phyloP scores from a whole-genome alignment of 2,329 filamentous ascomycete genomes.

The Calonectria pseudoturangicola region DNA sequence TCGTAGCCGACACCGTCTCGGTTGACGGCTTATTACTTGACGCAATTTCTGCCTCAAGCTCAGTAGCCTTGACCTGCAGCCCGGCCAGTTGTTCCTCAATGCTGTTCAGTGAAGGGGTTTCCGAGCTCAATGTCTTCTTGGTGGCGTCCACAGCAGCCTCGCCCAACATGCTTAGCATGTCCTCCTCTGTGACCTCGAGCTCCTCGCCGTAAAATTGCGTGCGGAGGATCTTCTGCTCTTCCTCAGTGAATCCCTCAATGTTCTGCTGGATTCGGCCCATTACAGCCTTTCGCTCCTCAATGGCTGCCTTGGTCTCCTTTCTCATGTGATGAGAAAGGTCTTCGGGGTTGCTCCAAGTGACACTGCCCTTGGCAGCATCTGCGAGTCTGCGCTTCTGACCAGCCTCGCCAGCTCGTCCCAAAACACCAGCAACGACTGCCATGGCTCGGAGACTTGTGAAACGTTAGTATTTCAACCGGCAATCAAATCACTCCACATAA shows the following conservation, averaged over 20 bases:
- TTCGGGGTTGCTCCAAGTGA: constrained; percentile 76
- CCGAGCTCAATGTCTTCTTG: constrained; percentile 38
- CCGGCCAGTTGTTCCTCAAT: constrained; percentile 39
- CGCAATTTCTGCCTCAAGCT: constrained; percentile 37
- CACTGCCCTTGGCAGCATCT: constrained; percentile 75
- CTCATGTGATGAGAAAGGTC: constrained; percentile 65
- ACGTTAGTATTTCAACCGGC: constrained; percentile 49
- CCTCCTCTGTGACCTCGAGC: constrained; percentile 59
- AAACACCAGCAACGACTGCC: constrained; percentile 87
- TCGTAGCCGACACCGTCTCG: neutral
- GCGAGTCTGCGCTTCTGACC: constrained; percentile 82
- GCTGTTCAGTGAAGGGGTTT: constrained; percentile 7
- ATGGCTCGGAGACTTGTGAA: constrained; percentile 82
- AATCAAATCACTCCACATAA: neutral
- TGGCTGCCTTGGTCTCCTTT: constrained; percentile 56
- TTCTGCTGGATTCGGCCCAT: constrained; percentile 61
- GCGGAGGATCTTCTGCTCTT: constrained; percentile 60
- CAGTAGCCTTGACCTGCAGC: constrained; percentile 28
- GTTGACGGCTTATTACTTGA: constrained; percentile 2
- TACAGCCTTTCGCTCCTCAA: constrained; percentile 59
- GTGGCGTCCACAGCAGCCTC: constrained; percentile 47
- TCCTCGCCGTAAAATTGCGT: constrained; percentile 52
- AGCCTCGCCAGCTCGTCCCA: constrained; percentile 88
- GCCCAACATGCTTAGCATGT: constrained; percentile 60
- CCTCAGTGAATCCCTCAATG: constrained; percentile 61